Evolutionary conservation across 768 basidiomycete genomes (phyloP), one percentile per base, ranked within the genome.

Genomic region (Zangia roseola): DNA sequence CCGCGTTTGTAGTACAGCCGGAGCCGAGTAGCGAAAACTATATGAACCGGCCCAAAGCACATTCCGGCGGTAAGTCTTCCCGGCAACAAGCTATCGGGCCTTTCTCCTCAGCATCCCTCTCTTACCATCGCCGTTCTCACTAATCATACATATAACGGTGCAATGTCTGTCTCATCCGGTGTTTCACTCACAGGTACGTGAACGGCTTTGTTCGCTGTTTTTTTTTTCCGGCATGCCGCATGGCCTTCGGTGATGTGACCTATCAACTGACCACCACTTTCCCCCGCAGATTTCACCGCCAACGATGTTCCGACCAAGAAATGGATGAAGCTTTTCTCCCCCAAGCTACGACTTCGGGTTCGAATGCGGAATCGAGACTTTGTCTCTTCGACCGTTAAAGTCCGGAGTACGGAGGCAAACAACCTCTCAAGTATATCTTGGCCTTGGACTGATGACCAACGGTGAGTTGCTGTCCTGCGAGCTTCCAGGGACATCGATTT

Each of bases 311-410:
- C 62, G 1, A 48, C 60, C 9, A 54, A 49, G 20, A 59, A 42
- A 38, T 56, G 57, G 54, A 42, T 62, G 47, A 49, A 20, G 10
- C 3, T 59, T n/a, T 23, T 64, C 39, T 40, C 40, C 10, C 63
- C 62, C 23, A 64, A 38, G 36, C 43, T 63, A 47, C 62, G 62
- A 1, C 49, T 63, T 26, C 59, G 63, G 21, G 48, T 63, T 20
- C 54, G 51, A 6, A 33, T 12, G 0, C 43, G 49, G 28, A 26
- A 43, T 14, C 52, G 43, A 21, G 10, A 21, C 10, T 56, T 54
- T 36, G 45, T 65, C n/a, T 65, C 62, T 21, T 33, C 60, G 24
- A 2, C 33, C 16, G 30, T 62, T 26, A 47, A 28, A 20, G 37
- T 49, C 48, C 42, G n/a, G 41, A 21, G 8, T 30, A 16, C 42